phyloP scores from a whole-genome alignment of 202 grass and related monocot genomes.

The Carex arenaria region DNA sequence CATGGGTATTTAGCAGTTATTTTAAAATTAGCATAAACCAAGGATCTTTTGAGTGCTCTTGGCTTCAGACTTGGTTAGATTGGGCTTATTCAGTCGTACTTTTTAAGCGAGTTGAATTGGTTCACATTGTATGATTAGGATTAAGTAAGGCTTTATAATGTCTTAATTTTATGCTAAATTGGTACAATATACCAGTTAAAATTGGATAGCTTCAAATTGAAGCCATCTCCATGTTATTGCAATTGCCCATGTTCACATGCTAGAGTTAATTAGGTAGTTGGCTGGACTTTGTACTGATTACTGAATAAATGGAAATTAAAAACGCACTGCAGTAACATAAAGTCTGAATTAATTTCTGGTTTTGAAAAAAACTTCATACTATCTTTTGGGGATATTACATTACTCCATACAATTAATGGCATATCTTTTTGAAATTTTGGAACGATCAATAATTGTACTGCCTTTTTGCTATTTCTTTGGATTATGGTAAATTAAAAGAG shows the following conservation, averaged over 20 bases:
- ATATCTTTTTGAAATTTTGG: neutral
- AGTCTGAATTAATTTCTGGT: neutral
- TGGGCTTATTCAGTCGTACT: neutral
- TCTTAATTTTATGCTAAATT: neutral
- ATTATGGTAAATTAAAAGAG: neutral
- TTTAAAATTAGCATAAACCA: neutral
- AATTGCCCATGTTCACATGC: slow-evolving; percentile 4
- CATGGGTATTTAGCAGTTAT: neutral
- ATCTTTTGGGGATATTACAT: neutral
- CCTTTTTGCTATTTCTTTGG: neutral
- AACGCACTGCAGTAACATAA: neutral
- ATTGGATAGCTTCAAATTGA: neutral
- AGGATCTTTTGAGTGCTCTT: neutral
- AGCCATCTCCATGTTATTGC: neutral
- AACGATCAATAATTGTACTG: neutral
- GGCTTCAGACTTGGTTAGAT: neutral
- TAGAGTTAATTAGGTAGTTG: slow-evolving; percentile 8
- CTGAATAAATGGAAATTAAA: slow-evolving; percentile 10
- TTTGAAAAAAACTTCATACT: neutral
- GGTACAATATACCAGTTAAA: neutral
- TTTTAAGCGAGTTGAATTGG: neutral
- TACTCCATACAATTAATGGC: neutral
- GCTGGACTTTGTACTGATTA: neutral
- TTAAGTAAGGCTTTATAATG: neutral
- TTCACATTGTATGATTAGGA: neutral